Evolutionary conservation across 1,284 basidiomycete genomes (phyloP).

Genomic region (Trichosporon coremiiforme): DNA sequence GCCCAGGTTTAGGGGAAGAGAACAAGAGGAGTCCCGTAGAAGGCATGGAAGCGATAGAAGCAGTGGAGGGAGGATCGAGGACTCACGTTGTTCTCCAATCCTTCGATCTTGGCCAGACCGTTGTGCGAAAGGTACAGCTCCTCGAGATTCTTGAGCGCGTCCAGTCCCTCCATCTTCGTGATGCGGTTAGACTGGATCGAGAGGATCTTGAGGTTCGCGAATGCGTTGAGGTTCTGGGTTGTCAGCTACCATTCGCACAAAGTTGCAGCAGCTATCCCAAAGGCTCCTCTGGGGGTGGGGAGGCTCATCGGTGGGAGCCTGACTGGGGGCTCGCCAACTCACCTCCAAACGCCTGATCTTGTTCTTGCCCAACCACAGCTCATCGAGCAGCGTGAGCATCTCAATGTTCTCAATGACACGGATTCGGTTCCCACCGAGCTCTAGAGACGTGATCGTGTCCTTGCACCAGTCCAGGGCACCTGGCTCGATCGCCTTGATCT

Average conservation of each 20-base stretch:
- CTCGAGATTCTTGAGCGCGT: slow-evolving; percentile 71
- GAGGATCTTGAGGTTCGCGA: slow-evolving; percentile 68
- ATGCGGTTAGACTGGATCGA: slow-evolving; percentile 94
- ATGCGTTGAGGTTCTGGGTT: slow-evolving; percentile 28
- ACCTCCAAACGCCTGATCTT: slow-evolving; percentile 81
- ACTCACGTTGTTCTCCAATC: slow-evolving; percentile 77
- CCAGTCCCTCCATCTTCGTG: slow-evolving; percentile 79
- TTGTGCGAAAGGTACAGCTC: slow-evolving; percentile 96
- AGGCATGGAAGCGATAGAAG: slow-evolving; percentile 10
- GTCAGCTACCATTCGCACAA: no score
- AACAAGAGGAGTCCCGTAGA: not conserved
- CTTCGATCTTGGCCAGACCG: slow-evolving; percentile 81
- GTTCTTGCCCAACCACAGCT: slow-evolving; percentile 97
- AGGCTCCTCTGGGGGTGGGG: no score
- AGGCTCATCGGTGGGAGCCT: no score
- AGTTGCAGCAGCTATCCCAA: no score
- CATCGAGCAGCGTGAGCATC: slow-evolving; percentile 77
- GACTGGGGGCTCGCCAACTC: no score
- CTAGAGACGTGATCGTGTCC: slow-evolving; percentile 73
- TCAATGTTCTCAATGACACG: slow-evolving; percentile 89
- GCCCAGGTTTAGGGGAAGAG: no score
- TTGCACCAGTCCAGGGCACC: slow-evolving; percentile 65
- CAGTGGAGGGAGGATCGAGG: not conserved
- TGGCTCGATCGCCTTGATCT: slow-evolving; percentile 74
- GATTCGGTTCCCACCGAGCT: slow-evolving; percentile 89